Evolutionary conservation across 2,329 filamentous ascomycete species (phyloP).

Genomic region (Apiospora rasikravindrae): DNA sequence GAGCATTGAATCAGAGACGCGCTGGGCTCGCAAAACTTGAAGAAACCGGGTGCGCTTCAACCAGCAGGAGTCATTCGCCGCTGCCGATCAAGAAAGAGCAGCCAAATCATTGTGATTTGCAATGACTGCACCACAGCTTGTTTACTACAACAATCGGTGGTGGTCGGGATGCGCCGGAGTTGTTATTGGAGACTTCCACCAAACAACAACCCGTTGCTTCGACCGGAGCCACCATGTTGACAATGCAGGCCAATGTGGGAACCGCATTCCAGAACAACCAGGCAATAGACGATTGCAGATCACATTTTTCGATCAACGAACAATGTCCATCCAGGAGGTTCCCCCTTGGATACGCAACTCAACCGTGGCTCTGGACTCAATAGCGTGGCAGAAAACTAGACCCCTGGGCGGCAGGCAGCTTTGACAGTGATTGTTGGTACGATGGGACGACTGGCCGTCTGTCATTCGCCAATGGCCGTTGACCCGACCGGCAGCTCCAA

Average conservation of each 20-base stretch:
- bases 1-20: neutral
- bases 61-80: neutral
- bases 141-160: neutral
- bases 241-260: neutral
- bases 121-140: neutral
- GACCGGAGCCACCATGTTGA: neutral
- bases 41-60: neutral
- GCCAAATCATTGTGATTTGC: neutral
- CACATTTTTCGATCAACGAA: neutral
- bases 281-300: neutral
- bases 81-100: neutral
- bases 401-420: neutral
- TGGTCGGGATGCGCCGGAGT: neutral
- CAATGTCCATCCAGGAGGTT: neutral
- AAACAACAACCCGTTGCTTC: neutral
- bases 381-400: neutral
- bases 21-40: neutral
- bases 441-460: neutral
- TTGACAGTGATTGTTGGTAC: neutral
- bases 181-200: constrained; percentile 1
- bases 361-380: neutral
- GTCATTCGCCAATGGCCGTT: constrained; percentile 19
- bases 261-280: neutral
- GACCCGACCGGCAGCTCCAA: constrained; percentile 1
- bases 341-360: neutral